Base-by-base conservation (phyloP, 352 stramenopile species). In the Bremia lactucae region DNA sequence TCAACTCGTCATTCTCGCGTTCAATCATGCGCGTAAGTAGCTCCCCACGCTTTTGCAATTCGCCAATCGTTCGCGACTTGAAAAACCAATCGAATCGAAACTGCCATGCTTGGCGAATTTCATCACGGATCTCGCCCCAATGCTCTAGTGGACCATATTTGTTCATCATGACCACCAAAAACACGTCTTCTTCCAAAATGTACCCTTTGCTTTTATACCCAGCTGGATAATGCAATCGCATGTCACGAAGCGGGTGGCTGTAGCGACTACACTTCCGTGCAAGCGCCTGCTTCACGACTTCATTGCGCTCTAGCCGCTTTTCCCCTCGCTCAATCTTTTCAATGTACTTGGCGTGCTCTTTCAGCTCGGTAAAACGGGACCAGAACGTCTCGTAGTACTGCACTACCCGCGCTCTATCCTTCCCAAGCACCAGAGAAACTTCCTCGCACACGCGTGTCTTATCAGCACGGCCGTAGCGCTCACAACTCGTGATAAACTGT, bases 11-110 rank as follows among this genome's bases (percentile, higher is more conserved):
- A 48, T 95, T 94, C 63, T 97, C 89, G 29, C 82, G 86, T 66
- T 98, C 89, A 19, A 98, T 90, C 66, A 98, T 86, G 22, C 84
- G 83, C 9, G 97, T 97, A 20, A 98, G 71, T 10, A 95, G 68
- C 55, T 98, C 95, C 10, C 93, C 94, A 31, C 96, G 91, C 64
- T 97, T 97, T 59, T 98, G 92, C 20, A 99, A 83, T 68, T 99
- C 96, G n/a, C 72, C 73, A 19, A 96, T 94, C 49, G 87, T 98
- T 29, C 96, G 77, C 23, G 90, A 98, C 69, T 99, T 99, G 72
- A 99, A 98, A 55, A 98, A 99, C 95, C 95, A 99, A 63, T 99
- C 92, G 48, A 99, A 98, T 8, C 95, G 87, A 64, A 99, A 99
- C 59, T 98, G 94, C 94, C 93, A 98, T 13, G 94, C 91, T 40